phyloP scores from a whole-genome alignment of 83 land plant species.

The Isoetes engelmannii region DNA sequence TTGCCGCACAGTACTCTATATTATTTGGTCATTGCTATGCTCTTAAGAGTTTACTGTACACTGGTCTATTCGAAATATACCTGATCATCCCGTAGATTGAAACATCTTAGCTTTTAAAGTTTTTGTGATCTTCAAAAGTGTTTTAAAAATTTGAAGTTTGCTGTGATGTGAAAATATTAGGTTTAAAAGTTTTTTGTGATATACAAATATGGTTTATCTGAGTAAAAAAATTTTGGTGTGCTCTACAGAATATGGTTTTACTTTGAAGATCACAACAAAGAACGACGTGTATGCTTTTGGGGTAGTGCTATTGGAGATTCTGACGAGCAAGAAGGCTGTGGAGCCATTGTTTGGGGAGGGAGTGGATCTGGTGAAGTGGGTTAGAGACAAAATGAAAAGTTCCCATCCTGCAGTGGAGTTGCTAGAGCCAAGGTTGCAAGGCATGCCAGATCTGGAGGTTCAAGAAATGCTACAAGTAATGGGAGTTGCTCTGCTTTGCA shows the following conservation, averaged over 20 bases:
- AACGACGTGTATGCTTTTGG: conserved; percentile 88
- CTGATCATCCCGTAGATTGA: too few species aligned
- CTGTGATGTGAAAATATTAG: too few species aligned
- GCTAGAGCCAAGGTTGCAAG: conserved; percentile 54
- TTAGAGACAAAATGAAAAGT: conserved; percentile 58
- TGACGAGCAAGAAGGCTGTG: conserved; percentile 61
- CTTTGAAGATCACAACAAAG: conserved; percentile 79
- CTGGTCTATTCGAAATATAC: too few species aligned
- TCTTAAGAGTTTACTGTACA: too few species aligned
- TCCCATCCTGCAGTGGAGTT: conserved; percentile 43
- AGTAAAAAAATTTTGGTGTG: background rate
- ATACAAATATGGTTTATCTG: too few species aligned
- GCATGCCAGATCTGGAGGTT: conserved; percentile 53
- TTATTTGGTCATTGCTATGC: too few species aligned
- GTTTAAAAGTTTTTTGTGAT: too few species aligned
- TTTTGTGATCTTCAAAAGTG: too few species aligned
- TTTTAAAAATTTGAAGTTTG: too few species aligned
- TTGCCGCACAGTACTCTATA: too few species aligned
- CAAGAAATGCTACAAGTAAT: conserved; percentile 73
- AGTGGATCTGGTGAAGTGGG: conserved; percentile 78
- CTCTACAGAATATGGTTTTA: conserved; percentile 76
- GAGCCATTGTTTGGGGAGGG: conserved; percentile 52
- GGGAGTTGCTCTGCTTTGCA: conserved; percentile 62
- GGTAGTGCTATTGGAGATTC: conserved; percentile 64
- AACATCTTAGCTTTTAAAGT: too few species aligned